Evolutionary conservation across 2,329 filamentous ascomycete genomes (phyloP).

Genomic region (Xylaria sp.): DNA sequence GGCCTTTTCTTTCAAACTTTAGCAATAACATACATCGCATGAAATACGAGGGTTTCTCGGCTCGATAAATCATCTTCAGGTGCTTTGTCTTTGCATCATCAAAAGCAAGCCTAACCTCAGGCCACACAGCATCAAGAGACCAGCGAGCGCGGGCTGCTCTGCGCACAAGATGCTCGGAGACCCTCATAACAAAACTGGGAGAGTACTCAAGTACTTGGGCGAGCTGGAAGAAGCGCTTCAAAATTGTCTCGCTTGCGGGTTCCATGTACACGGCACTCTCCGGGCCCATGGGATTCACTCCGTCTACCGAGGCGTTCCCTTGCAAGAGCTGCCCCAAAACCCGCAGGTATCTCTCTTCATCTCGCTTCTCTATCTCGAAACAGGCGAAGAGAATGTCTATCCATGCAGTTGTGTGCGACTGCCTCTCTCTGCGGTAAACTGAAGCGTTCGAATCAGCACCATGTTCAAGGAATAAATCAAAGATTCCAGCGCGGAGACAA

Average conservation of each 20-base stretch:
- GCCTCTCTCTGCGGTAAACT: slow-evolving; percentile 26
- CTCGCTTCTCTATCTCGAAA: slow-evolving; percentile 18
- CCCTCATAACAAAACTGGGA: slow-evolving; percentile 15
- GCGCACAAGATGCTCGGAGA: slow-evolving; percentile 24
- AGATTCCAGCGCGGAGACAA: slow-evolving; percentile 22
- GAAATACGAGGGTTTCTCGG: slow-evolving; percentile 1
- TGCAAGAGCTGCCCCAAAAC: slow-evolving; percentile 19
- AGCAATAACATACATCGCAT: slow-evolving; percentile 10
- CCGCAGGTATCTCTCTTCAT: slow-evolving; percentile 25
- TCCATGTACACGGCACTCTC: slow-evolving; percentile 10
- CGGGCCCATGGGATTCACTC: slow-evolving; percentile 15
- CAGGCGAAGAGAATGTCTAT: slow-evolving; percentile 30
- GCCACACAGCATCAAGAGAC: slow-evolving; percentile 22
- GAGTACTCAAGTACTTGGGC: slow-evolving; percentile 18
- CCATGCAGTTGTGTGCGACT: slow-evolving; percentile 28
- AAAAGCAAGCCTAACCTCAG: slow-evolving; percentile 18
- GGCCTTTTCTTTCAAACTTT: not conserved
- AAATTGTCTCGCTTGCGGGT: slow-evolving; percentile 21
- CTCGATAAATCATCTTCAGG: slow-evolving; percentile 18
- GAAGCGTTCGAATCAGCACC: slow-evolving; percentile 26
- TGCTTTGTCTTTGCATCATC: slow-evolving; percentile 13
- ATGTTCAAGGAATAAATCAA: slow-evolving; percentile 22
- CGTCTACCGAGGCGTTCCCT: slow-evolving; percentile 21
- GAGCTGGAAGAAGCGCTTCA: slow-evolving; percentile 30
- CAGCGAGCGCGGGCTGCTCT: slow-evolving; percentile 22